Percentiles rank a stretch among this genome's conserved stretches.
These are phyloP conservation scores for Candida orba DNA, from an alignment of 805 yeast genomes.

Conservation along the genomic window DNA sequence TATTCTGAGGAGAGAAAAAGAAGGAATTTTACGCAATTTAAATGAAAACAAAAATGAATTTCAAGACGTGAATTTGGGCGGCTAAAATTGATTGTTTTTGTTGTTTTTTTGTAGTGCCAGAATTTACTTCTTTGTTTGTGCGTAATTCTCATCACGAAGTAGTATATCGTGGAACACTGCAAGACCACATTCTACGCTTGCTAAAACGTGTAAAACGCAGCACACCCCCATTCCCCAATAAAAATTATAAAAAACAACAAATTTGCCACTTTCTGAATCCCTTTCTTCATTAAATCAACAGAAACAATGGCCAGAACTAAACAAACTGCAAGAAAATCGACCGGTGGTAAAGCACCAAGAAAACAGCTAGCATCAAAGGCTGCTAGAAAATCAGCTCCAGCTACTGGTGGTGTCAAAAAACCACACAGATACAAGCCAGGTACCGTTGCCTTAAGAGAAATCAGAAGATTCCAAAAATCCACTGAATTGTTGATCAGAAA, in stretches of 20 bases:
- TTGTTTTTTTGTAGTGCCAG: neutral
- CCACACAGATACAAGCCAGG: conserved; percentile 97
- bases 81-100: neutral
- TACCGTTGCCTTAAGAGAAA: conserved; percentile 93
- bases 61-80: too few species aligned
- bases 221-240: neutral
- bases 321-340: conserved; percentile 91
- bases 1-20: neutral
- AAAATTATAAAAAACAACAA: conserved; percentile 1
- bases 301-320: conserved; percentile 79
- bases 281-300: neutral
- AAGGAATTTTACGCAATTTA: neutral
- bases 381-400: conserved; percentile 90
- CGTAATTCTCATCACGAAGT: too few species aligned
- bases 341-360: conserved; percentile 97
- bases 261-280: conserved; percentile 2
- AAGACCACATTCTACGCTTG: neutral
- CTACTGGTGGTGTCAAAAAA: conserved; percentile 88
- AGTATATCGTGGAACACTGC: neutral
- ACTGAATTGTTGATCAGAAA: conserved; percentile 93
- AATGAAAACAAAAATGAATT: neutral
- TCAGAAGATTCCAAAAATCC: conserved; percentile 94
- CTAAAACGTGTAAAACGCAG: neutral
- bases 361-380: conserved; percentile 88
- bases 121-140: neutral